Base-by-base conservation (phyloP, 305 asterid species). In the Lippia alba region DNA sequence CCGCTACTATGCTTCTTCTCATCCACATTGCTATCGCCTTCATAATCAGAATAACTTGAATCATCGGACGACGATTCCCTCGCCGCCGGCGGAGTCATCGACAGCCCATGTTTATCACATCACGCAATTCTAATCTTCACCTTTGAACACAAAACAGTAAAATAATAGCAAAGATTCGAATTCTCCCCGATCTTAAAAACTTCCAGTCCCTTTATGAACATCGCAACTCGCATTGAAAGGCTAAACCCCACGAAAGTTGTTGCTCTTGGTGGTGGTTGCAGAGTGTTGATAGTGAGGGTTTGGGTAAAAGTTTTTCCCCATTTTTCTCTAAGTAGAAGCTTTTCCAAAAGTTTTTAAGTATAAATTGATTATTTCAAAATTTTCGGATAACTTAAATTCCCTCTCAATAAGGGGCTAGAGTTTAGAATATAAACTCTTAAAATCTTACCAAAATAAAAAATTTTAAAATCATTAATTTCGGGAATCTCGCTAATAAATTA, bases 81-180 rank as follows among this genome's bases (percentile, higher is more conserved):
- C 1, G 91, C 76, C 32, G 97, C 75, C 15, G 99, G 97, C 0
- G 97, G 96, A 12, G 96, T 81, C 84, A 85, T 2, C 0, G 99
- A 97, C 81, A 87, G 44, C 17, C 98, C 97, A 48, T 90, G 94
- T 55, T 84, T 86, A 59, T 92, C 96, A 64, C 97, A 94, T 10
- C 85, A 86, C 12, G 96, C 85, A 66, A 94, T 90, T 55, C 98
- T 98, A n/a, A 94, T 87, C 89, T 92, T 94, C 82, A 86, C 67
- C 55, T 86, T 90, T 6, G 84, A 71, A 44, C 91, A 80, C 76
- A 83, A 66, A 53, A 75, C 77, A 0, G 97, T 48, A 36, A 74
- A 90, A 41, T 90, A 92, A 60, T 92, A 92, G 56, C 99, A 94
- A 15, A 94, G 93, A 75, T 85, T 79, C 2, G 89, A 85, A 78